These are phyloP conservation scores for Scalesia atractyloides DNA, from an alignment of 129 eudicot species.

Conservation along the genomic window DNA sequence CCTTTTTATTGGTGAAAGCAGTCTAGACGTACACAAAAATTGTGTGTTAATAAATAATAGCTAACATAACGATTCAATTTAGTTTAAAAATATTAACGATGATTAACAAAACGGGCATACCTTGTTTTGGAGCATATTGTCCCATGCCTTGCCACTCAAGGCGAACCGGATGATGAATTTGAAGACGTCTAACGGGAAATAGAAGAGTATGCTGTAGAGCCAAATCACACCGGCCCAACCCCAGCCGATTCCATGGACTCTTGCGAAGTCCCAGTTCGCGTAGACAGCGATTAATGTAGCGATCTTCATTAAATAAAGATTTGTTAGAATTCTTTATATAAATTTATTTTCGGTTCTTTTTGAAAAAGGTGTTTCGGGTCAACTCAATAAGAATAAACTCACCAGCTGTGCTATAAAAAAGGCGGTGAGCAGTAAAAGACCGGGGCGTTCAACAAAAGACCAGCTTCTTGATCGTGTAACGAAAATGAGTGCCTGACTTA, in stretches of 20 bases:
- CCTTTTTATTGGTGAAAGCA: conserved; percentile 52
- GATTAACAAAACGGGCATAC: conserved; percentile 23
- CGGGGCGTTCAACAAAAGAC: conserved; percentile 86
- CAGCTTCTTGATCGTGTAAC: conserved; percentile 90
- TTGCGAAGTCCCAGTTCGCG: conserved; percentile 76
- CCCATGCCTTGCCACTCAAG: conserved; percentile 81
- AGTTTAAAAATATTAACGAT: background rate
- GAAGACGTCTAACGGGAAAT: conserved; percentile 65
- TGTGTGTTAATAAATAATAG: background rate
- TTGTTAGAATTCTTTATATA: background rate
- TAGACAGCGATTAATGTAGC: conserved; percentile 81
- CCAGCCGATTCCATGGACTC: conserved; percentile 76
- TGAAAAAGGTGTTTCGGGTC: background rate
- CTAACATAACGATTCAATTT: background rate
- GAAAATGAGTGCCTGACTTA: conserved; percentile 91
- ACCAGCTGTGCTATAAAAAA: conserved; percentile 80
- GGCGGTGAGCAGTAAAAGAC: conserved; percentile 67
- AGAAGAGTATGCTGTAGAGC: conserved; percentile 61
- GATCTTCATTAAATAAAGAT: conserved; percentile 33
- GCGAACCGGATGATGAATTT: conserved; percentile 68
- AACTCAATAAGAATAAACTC: conserved; percentile 8
- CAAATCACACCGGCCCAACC: conserved; percentile 94
- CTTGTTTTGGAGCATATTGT: conserved; percentile 61
- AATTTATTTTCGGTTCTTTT: too few species aligned
- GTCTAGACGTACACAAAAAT: conserved; percentile 23